phyloP scores from a whole-genome alignment of 2,329 filamentous ascomycete genomes.

The Endocalyx cinctus region DNA sequence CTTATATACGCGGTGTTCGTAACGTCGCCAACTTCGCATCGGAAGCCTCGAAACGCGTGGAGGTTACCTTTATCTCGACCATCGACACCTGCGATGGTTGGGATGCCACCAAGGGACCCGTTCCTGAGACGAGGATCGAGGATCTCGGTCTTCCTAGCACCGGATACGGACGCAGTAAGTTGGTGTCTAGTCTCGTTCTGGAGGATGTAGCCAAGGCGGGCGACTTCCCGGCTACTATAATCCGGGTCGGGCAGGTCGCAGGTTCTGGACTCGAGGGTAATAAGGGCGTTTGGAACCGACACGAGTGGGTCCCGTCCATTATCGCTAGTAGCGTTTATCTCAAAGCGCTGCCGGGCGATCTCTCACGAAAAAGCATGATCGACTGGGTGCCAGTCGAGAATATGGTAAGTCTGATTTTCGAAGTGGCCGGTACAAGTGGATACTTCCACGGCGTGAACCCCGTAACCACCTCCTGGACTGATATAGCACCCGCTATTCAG shows the following conservation, averaged over 20 bases:
- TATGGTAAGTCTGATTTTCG: constrained; percentile 40
- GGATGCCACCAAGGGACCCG: constrained; percentile 18
- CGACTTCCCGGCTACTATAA: constrained; percentile 32
- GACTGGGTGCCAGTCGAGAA: constrained; percentile 52
- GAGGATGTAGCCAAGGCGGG: constrained; percentile 30
- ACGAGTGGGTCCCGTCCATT: constrained; percentile 52
- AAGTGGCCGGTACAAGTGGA: constrained; percentile 34
- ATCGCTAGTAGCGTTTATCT: constrained; percentile 44
- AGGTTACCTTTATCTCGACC: constrained; percentile 38
- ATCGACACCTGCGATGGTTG: constrained; percentile 33
- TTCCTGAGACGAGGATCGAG: constrained; percentile 33
- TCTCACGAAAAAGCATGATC: constrained; percentile 38
- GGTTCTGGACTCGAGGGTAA: constrained; percentile 28
- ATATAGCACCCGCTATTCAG: constrained; percentile 34
- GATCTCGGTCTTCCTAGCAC: constrained; percentile 26
- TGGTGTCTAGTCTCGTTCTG: constrained; percentile 35
- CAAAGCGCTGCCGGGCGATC: constrained; percentile 37
- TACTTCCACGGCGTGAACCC: constrained; percentile 49
- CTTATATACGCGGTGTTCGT: constrained; percentile 31
- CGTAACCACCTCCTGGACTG: constrained; percentile 30
- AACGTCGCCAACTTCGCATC: constrained; percentile 26
- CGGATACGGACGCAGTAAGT: constrained; percentile 40
- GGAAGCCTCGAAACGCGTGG: not conserved
- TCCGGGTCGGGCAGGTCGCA: constrained; percentile 43
- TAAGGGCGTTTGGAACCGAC: constrained; percentile 47